Evolutionary conservation across 2,329 filamentous ascomycete genomes (phyloP).

Genomic region (Gaeumannomyces tritici): DNA sequence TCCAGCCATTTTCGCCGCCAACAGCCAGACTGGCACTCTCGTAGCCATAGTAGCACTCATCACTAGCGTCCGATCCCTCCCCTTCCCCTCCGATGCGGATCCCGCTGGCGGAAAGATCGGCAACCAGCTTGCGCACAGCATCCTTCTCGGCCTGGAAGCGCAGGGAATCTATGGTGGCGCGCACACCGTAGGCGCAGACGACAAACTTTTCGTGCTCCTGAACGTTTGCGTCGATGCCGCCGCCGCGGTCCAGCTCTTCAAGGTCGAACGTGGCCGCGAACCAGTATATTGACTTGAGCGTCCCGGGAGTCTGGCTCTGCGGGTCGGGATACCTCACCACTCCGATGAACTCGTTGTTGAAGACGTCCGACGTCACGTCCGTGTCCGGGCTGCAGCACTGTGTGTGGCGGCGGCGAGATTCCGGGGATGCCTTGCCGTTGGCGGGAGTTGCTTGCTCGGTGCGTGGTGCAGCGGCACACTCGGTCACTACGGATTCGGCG

Average conservation of each 20-base stretch:
- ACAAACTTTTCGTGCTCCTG: conserved; percentile 23
- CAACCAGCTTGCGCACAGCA: conserved; percentile 10
- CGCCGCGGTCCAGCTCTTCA: conserved; percentile 15
- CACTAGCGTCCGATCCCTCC: background rate
- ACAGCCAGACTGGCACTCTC: background rate
- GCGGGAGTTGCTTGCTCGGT: too few species aligned
- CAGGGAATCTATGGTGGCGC: conserved; percentile 12
- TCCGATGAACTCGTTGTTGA: conserved; percentile 25
- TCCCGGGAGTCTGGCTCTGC: conserved; percentile 17
- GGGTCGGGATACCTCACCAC: conserved; percentile 25
- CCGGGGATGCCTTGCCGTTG: background rate
- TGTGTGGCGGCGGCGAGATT: background rate
- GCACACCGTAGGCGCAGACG: conserved; percentile 14
- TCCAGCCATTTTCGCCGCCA: too few species aligned
- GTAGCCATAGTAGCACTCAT: background rate
- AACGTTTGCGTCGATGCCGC: conserved; percentile 5
- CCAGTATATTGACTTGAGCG: conserved; percentile 30
- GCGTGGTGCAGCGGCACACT: background rate
- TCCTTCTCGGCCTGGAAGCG: conserved; percentile 17
- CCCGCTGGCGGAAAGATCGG: background rate
- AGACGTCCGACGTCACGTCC: conserved; percentile 17
- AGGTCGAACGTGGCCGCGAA: conserved; percentile 22
- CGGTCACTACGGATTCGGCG: background rate
- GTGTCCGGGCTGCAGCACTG: conserved; percentile 7
- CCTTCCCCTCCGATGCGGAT: background rate